phyloP scores from a whole-genome alignment of 495 filamentous ascomycete species.

The Xylaria venustula region DNA sequence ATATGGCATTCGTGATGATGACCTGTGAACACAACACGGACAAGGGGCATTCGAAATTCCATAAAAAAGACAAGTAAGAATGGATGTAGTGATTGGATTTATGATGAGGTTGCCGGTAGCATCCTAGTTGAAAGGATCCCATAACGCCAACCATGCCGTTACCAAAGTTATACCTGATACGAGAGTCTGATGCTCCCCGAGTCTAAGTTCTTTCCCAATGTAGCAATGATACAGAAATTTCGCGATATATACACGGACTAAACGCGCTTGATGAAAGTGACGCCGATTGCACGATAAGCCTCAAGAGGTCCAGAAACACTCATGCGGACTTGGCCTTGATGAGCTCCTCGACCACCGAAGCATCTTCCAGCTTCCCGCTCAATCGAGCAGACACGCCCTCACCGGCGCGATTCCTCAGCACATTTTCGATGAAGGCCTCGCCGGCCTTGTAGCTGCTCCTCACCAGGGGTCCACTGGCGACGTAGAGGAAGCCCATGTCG shows the following conservation, averaged over 20 bases:
- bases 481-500: conserved; percentile 95
- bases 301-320: background rate
- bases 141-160: conserved; percentile 3
- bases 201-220: background rate
- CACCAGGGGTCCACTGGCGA: conserved; percentile 88
- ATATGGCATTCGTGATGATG: background rate
- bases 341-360: conserved; percentile 22
- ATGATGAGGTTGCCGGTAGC: too few relatives aligned
- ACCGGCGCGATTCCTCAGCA: conserved; percentile 79
- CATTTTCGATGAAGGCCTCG: conserved; percentile 98
- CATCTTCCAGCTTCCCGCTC: conserved; percentile 20
- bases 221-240: background rate
- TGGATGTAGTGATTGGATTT: too few relatives aligned
- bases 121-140: conserved; percentile 19
- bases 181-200: background rate
- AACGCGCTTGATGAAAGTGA: too few relatives aligned
- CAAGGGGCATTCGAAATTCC: background rate
- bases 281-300: background rate
- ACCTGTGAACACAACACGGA: background rate
- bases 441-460: conserved; percentile 95
- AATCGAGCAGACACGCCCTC: conserved; percentile 26
- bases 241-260: background rate
- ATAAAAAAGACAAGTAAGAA: background rate
- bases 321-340: conserved; percentile 12
- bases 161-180: background rate